phyloP scores from a whole-genome alignment of 163 green algal species.

The Chlamydomonas reinhardtii region DNA sequence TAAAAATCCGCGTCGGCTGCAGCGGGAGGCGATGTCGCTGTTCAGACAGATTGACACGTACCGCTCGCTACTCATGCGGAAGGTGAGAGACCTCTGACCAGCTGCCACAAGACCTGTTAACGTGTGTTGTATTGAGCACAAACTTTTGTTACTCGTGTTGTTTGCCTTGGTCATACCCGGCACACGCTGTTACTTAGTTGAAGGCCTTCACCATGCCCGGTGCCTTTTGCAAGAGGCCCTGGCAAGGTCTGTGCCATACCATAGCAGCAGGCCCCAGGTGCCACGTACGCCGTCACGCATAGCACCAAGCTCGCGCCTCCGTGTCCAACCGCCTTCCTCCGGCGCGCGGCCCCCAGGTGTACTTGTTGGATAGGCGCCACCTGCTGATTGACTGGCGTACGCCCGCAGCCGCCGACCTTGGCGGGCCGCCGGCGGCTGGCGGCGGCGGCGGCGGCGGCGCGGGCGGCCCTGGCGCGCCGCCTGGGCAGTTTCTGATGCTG shows the following conservation, averaged over 20 bases:
- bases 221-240: too few relatives aligned
- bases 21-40: constrained; percentile 38
- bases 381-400: constrained; percentile 44
- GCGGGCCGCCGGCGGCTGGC: not conserved
- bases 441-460: not conserved
- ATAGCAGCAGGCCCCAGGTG: too few relatives aligned
- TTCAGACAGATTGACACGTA: constrained; percentile 26
- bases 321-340: not conserved
- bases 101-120: too few relatives aligned
- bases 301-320: too few relatives aligned
- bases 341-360: not conserved
- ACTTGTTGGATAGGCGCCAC: constrained; percentile 9
- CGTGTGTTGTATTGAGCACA: too few relatives aligned
- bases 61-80: constrained; percentile 40
- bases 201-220: too few relatives aligned
- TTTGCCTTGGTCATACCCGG: too few relatives aligned
- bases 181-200: too few relatives aligned
- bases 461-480: not conserved
- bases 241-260: too few relatives aligned
- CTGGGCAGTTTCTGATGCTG: constrained; percentile 29
- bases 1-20: constrained; percentile 25
- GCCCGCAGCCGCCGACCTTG: constrained; percentile 9
- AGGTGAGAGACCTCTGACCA: too few relatives aligned
- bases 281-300: too few relatives aligned
- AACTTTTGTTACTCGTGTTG: too few relatives aligned